Percentiles rank a stretch among this genome's conserved stretches.
These are phyloP conservation scores for Rhodotorula sp. DNA, from an alignment of 1,284 basidiomycete species.

Conservation along the genomic window DNA sequence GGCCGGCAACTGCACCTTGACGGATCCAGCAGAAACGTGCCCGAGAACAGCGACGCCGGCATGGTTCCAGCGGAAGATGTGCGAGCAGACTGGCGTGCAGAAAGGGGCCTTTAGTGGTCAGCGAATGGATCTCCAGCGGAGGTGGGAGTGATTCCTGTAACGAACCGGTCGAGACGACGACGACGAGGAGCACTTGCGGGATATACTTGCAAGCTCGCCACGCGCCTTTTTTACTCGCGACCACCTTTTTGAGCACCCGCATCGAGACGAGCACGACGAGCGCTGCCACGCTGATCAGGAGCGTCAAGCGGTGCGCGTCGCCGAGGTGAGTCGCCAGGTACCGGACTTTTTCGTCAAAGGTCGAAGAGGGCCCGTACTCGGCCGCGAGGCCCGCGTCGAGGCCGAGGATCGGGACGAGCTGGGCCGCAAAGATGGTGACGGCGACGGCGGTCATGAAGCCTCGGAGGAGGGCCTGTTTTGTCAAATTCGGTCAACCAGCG, in stretches of 20 bases:
- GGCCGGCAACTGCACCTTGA: slow-evolving; percentile 44
- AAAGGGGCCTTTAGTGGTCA: neutral
- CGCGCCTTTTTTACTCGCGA: slow-evolving; percentile 57
- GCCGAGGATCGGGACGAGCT: slow-evolving; percentile 61
- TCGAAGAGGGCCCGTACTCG: slow-evolving; percentile 47
- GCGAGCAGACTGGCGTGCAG: slow-evolving; percentile 61
- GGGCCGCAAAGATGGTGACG: slow-evolving; percentile 61
- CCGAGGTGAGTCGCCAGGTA: slow-evolving; percentile 70
- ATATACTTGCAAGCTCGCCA: slow-evolving; percentile 61
- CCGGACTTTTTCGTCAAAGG: slow-evolving; percentile 69
- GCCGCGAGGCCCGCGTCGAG: slow-evolving; percentile 13
- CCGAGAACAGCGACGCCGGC: slow-evolving; percentile 80
- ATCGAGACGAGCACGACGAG: slow-evolving; percentile 61
- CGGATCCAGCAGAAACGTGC: slow-evolving; percentile 41
- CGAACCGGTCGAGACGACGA: slow-evolving; percentile 74
- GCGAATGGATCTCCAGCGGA: neutral
- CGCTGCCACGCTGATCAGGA: slow-evolving; percentile 65
- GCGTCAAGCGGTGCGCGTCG: slow-evolving; percentile 64
- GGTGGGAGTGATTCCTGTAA: neutral
- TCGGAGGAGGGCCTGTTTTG: slow-evolving; percentile 71
- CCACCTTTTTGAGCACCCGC: slow-evolving; percentile 53
- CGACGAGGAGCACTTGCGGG: slow-evolving; percentile 77
- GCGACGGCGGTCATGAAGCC: slow-evolving; percentile 78
- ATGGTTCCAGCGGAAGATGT: slow-evolving; percentile 69
- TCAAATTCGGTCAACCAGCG: neutral